These are phyloP conservation scores for Flaveria sonorensis DNA, from an alignment of 129 eudicot species.

Conservation along the genomic window DNA sequence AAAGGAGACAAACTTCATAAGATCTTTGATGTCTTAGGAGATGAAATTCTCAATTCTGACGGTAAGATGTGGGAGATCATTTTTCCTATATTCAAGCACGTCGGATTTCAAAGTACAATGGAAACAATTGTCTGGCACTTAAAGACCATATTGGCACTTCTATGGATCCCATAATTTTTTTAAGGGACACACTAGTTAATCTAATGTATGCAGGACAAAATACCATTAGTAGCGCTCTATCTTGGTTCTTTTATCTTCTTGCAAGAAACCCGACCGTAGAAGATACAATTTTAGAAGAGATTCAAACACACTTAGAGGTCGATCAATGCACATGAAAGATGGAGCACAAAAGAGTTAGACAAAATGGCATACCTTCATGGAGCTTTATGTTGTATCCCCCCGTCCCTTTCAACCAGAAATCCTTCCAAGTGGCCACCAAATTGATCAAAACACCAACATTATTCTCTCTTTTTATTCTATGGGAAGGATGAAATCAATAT, in stretches of 20 bases:
- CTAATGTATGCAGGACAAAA: conserved; percentile 4
- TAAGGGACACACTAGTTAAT: conserved; percentile 30
- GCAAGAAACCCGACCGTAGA: conserved; percentile 27
- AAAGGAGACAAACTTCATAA: conserved; percentile 34
- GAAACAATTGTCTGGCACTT: background rate
- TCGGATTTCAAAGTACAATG: background rate
- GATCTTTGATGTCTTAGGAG: conserved; percentile 43
- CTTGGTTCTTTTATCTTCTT: conserved; percentile 40
- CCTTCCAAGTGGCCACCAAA: too few relatives aligned
- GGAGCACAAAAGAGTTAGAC: too few relatives aligned
- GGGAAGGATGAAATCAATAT: too few relatives aligned
- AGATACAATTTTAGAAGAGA: conserved; percentile 25
- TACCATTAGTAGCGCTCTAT: background rate
- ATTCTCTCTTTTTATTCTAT: too few relatives aligned
- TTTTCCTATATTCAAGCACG: background rate
- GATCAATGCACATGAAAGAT: background rate
- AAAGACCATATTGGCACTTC: background rate
- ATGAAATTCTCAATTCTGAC: conserved; percentile 43
- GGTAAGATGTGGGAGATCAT: conserved; percentile 28
- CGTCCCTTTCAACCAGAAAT: too few relatives aligned
- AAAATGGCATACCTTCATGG: too few relatives aligned
- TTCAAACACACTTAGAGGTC: background rate
- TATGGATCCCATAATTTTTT: background rate
- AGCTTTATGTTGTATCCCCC: too few relatives aligned
- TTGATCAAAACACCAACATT: too few relatives aligned